Percentiles rank a stretch among this genome's conserved stretches.
phyloP scores from a whole-genome alignment of 768 basidiomycete genomes.

The Rhizopogon vesiculosus region DNA sequence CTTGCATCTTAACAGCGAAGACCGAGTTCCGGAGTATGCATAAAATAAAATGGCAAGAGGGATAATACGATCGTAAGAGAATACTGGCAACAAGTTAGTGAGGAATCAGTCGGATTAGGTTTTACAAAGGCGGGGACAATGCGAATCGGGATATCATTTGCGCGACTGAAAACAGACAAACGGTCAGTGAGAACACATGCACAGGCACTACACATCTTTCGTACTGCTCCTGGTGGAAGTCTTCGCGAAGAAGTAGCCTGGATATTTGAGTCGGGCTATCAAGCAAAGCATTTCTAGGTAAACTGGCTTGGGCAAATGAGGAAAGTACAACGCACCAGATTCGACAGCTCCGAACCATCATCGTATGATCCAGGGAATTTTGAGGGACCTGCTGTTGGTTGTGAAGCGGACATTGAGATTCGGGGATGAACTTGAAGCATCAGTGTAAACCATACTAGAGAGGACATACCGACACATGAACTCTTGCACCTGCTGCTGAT shows the following conservation, averaged over 20 bases:
- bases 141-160: neutral
- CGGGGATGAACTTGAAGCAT: neutral
- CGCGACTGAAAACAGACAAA: neutral
- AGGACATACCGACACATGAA: neutral
- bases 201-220: neutral
- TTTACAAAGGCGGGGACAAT: too few species aligned
- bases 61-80: too few species aligned
- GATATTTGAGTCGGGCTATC: neutral
- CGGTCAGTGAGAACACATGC: neutral
- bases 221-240: neutral
- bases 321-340: neutral
- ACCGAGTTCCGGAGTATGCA: too few species aligned
- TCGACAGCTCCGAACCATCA: neutral
- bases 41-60: too few species aligned
- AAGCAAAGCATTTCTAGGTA: neutral
- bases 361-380: neutral
- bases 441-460: neutral
- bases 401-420: too few species aligned
- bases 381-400: neutral
- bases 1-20: too few species aligned
- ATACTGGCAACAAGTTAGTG: too few species aligned
- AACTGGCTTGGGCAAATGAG: neutral
- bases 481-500: too few species aligned
- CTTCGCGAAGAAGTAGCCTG: neutral
- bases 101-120: too few species aligned